Base-by-base conservation (phyloP, 2,329 filamentous ascomycete genomes). In the Aspergillus niger region DNA sequence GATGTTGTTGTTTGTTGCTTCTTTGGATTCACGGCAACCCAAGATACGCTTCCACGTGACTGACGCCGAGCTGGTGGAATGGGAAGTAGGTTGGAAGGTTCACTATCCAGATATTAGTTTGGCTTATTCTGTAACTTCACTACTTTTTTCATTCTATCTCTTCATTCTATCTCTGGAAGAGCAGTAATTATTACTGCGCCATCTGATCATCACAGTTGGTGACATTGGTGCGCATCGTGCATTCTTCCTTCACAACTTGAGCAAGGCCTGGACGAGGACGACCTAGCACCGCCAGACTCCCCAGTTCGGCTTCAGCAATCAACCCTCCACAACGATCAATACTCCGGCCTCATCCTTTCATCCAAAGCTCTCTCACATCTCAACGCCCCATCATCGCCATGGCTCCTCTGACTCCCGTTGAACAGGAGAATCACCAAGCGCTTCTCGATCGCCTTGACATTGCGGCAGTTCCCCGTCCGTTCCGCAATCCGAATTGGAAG, bases 391-490 rank as follows among this genome's bases (percentile, higher is more conserved):
- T 48, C 39, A 47, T 32, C 72, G 76, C 41, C 70, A 88, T 84
- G 83, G 81, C 81, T 70, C 83, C 80, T 77, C 82, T 89, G 43
- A 89, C 87, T 7, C 85, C 88, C 1, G 87, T 87, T 55, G 90
- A 91, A 67, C 91, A 91, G 74, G 89, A 95, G 65, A 89, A 89
- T 50, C 94, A 98, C 74, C 90, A 91, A 75, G 85, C 87, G 68
- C 89, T 98, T 63, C 88, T 99, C 68, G 92, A 97, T 78, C 82
- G 91, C 75, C 91, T 98, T 72, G 95, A 99, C 82, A 92, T 97
- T 71, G 89, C 95, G 76, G 86, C 88, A 61, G 86, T 91, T 73
- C 88, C 88, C 70, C 96, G 96, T 80, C 90, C 88, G 71, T 99
- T 97, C 83, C 93, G 94, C 76, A 97, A 92, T 74, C 83, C 90